phyloP scores from a whole-genome alignment of 805 yeast species.

The Nakazawaea peltata region DNA sequence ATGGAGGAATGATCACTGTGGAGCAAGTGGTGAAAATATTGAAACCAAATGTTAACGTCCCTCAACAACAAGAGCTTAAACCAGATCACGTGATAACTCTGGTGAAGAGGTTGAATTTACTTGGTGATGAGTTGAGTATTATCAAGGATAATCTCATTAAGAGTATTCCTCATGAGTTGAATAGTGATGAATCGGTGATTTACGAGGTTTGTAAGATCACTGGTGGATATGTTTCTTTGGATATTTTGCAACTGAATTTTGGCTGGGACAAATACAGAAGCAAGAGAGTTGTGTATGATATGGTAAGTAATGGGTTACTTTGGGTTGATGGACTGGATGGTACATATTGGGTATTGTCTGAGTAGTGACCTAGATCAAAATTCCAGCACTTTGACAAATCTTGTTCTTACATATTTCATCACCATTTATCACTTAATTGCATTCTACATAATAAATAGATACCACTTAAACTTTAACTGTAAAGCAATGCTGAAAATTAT shows the following conservation, averaged over 20 bases:
- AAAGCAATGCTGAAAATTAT: too few species aligned
- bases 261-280: slow-evolving; percentile 65
- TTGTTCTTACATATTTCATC: too few species aligned
- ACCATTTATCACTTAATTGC: too few species aligned
- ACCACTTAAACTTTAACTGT: too few species aligned
- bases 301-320: slow-evolving; percentile 74
- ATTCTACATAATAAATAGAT: too few species aligned
- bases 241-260: slow-evolving; percentile 63
- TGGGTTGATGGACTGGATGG: slow-evolving; percentile 64
- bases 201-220: slow-evolving; percentile 69
- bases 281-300: slow-evolving; percentile 57
- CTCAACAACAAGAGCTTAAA: slow-evolving; percentile 21
- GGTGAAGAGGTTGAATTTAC: slow-evolving; percentile 37
- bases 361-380: too few species aligned
- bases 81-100: slow-evolving; percentile 46
- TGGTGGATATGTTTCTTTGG: slow-evolving; percentile 58
- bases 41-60: slow-evolving; percentile 16
- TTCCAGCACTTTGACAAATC: too few species aligned
- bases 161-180: slow-evolving; percentile 55
- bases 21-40: slow-evolving; percentile 40
- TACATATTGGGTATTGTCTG: too few species aligned
- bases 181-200: slow-evolving; percentile 61
- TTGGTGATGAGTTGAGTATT: slow-evolving; percentile 70
- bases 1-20: slow-evolving; percentile 73
- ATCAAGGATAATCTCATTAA: slow-evolving; percentile 50